These are phyloP conservation scores for Hymenoscyphus occultus DNA, from an alignment of 2,329 filamentous ascomycete species.

Conservation along the genomic window DNA sequence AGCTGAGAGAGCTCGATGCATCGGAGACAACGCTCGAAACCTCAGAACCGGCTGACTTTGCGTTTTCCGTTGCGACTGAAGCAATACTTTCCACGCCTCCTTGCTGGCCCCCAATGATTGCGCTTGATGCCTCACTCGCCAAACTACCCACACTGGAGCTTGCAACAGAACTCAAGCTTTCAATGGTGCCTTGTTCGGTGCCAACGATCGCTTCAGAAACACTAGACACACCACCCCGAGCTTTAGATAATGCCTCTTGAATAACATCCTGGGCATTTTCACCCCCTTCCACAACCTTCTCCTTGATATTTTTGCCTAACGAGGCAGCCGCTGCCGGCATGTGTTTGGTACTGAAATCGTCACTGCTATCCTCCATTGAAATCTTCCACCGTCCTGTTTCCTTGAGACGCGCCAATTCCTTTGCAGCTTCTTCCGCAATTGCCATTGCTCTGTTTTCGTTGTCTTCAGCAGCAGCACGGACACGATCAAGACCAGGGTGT, in stretches of 20 bases:
- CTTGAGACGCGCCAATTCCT: slow-evolving; percentile 77
- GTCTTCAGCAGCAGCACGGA: slow-evolving; percentile 64
- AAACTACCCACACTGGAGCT: slow-evolving; percentile 22
- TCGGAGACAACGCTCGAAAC: slow-evolving; percentile 23
- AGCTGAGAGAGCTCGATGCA: slow-evolving; percentile 29
- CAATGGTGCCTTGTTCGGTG: slow-evolving; percentile 22
- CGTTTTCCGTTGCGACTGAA: slow-evolving; percentile 26
- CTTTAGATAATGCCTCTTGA: slow-evolving; percentile 27
- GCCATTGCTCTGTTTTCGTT: slow-evolving; percentile 79
- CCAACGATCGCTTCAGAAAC: slow-evolving; percentile 22
- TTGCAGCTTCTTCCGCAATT: slow-evolving; percentile 73
- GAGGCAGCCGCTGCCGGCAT: slow-evolving; percentile 56
- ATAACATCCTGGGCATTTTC: slow-evolving; percentile 29
- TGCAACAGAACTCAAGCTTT: slow-evolving; percentile 25
- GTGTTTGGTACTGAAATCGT: slow-evolving; percentile 72
- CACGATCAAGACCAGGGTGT: slow-evolving; percentile 67
- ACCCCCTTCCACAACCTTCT: slow-evolving; percentile 31
- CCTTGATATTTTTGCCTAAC: slow-evolving; percentile 36
- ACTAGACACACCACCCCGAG: slow-evolving; percentile 24
- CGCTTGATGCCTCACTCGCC: slow-evolving; percentile 26
- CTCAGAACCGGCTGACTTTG: slow-evolving; percentile 29
- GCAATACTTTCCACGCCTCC: slow-evolving; percentile 35
- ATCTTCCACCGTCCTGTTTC: slow-evolving; percentile 85
- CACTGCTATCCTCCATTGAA: slow-evolving; percentile 65
- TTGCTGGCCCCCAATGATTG: slow-evolving; percentile 28